A percentile compares a stretch with the other conserved stretches of the same genome.
These are phyloP conservation scores for Spinacia oleracea DNA, from an alignment of 179 eudicot species.

Conservation along the genomic window DNA sequence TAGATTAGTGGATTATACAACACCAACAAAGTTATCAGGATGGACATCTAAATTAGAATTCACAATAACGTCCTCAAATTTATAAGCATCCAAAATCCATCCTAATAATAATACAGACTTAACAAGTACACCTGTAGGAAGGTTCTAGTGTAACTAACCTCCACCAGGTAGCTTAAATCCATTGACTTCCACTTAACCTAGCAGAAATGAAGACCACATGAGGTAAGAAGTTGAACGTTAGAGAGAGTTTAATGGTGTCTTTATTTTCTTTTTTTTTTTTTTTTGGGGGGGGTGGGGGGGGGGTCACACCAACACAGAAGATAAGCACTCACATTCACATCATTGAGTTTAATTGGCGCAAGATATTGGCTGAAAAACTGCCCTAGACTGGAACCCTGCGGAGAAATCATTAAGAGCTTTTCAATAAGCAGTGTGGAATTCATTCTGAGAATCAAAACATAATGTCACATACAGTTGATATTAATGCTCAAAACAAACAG, in stretches of 20 bases:
- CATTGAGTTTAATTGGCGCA: conserved; percentile 87
- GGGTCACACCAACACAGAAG: background rate
- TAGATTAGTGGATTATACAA: background rate
- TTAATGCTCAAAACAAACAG: background rate
- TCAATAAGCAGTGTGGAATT: background rate
- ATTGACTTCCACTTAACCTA: conserved; percentile 93
- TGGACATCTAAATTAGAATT: background rate
- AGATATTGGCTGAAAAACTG: conserved; percentile 93
- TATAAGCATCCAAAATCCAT: background rate
- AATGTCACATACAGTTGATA: background rate
- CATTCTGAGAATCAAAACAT: background rate
- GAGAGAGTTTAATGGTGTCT: conserved; percentile 14
- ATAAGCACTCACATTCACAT: conserved; percentile 57
- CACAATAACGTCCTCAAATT: background rate
- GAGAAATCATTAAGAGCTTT: conserved; percentile 19
- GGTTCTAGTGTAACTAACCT: conserved; percentile 46
- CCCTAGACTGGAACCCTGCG: conserved; percentile 95
- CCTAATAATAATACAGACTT: background rate
- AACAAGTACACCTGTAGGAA: background rate
- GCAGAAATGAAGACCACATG: conserved; percentile 21
- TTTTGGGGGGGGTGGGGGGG: background rate
- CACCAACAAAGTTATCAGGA: background rate
- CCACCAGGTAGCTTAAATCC: conserved; percentile 88
- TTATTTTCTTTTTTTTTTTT: no score
- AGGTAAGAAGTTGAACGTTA: background rate